Evolutionary conservation across 164 flowering plant species (phyloP).

Genomic region (Umbilicus rupestris): DNA sequence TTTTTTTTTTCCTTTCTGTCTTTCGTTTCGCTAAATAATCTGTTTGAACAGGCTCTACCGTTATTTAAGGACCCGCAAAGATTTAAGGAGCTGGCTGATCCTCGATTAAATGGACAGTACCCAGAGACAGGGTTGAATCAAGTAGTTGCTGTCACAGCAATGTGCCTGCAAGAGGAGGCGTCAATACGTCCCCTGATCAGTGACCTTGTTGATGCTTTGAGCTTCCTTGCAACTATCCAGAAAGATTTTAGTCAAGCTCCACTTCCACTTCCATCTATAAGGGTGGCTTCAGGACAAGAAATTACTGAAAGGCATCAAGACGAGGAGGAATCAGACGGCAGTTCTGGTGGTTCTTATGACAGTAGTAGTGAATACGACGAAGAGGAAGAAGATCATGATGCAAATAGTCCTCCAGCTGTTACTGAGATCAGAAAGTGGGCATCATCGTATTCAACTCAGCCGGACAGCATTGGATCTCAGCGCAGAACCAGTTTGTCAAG

Average conservation of each 20-base stretch:
- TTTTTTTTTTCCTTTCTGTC: too few species aligned
- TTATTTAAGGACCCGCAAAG: slow-evolving; percentile 8
- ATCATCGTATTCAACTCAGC: slow-evolving; percentile 4
- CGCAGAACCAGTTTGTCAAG: slow-evolving; percentile 1
- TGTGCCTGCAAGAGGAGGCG: slow-evolving; percentile 9
- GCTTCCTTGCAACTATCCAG: slow-evolving; percentile 3
- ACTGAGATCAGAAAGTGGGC: slow-evolving; percentile 1
- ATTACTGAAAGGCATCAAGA: background rate
- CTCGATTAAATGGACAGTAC: slow-evolving; percentile 3
- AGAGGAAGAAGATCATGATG: background rate
- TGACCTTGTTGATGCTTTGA: slow-evolving; percentile 3
- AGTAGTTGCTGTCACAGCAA: slow-evolving; percentile 8
- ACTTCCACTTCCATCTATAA: background rate
- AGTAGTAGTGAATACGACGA: slow-evolving; percentile 2
- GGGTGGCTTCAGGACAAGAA: background rate
- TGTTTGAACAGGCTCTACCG: slow-evolving; percentile 3
- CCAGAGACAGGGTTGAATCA: slow-evolving; percentile 10
- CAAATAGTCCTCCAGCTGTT: slow-evolving; percentile 2
- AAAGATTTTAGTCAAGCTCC: slow-evolving; percentile 1
- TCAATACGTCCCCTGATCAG: slow-evolving; percentile 9
- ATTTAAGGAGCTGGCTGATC: slow-evolving; percentile 8
- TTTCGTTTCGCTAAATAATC: background rate
- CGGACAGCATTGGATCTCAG: background rate
- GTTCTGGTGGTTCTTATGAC: slow-evolving; percentile 1
- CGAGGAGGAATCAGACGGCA: background rate